Evolutionary conservation across 2,329 filamentous ascomycete species (phyloP).

Genomic region (Xylariaceae sp.): DNA sequence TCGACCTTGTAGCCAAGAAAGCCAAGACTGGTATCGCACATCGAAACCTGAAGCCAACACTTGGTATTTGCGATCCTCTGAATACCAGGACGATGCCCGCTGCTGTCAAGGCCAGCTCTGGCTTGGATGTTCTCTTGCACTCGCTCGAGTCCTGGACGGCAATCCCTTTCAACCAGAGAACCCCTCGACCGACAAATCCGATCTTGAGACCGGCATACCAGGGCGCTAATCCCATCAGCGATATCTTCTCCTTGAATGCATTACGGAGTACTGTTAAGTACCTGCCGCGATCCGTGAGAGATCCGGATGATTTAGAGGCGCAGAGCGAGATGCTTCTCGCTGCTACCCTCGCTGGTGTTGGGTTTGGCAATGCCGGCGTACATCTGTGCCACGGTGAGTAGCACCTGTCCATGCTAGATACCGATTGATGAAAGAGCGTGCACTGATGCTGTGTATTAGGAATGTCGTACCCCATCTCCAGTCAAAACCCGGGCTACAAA

Average conservation of each 20-base stretch:
- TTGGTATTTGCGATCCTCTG: constrained; percentile 78
- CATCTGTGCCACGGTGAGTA: constrained; percentile 62
- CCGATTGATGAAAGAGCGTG: background rate
- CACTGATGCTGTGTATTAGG: constrained; percentile 39
- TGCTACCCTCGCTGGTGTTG: constrained; percentile 87
- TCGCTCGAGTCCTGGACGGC: constrained; percentile 95
- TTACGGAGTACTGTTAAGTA: constrained; percentile 83
- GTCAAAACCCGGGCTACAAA: constrained; percentile 86
- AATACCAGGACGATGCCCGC: constrained; percentile 96
- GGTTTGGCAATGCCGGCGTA: constrained; percentile 95
- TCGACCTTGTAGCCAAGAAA: constrained; percentile 82
- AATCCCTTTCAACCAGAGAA: constrained; percentile 85
- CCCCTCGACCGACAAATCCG: constrained; percentile 79
- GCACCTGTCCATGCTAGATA: constrained; percentile 5
- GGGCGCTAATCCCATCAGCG: constrained; percentile 93
- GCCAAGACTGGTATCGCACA: constrained; percentile 97
- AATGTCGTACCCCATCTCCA: constrained; percentile 97
- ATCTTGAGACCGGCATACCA: constrained; percentile 91
- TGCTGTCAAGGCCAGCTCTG: constrained; percentile 85
- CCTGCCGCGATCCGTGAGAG: constrained; percentile 76
- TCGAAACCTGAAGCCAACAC: constrained; percentile 87
- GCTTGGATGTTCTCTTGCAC: constrained; percentile 92
- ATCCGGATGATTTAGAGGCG: constrained; percentile 87
- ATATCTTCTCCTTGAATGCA: constrained; percentile 90
- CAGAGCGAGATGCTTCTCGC: constrained; percentile 95